Base-by-base conservation (phyloP, 345 rosid genomes). In the Eutrema yunnanense region DNA sequence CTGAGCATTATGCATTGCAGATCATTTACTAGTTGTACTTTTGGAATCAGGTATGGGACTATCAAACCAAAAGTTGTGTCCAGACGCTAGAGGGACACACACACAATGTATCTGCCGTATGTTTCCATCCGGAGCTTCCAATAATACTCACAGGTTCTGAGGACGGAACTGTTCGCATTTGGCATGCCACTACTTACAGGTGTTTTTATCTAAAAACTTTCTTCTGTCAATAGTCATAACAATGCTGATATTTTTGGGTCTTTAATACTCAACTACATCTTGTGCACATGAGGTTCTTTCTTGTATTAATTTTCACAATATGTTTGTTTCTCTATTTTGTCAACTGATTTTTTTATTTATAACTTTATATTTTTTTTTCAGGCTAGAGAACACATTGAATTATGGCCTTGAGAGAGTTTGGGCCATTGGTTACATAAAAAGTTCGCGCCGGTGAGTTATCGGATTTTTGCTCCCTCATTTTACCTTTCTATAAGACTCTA, bases 331-430 rank as follows among this genome's bases (percentile, higher is more conserved):
- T 16, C 43, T 40, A 30, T 36, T 16, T 47, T 49, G 10, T 62
- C 53, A 22, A 42, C 52, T 43, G 62, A 42, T 51, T 62, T 38
- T 22, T 36, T 41, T 41, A 19, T 41, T 16, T 41, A 30, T 50
- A 54, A 26, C 26, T 1, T 68, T 4, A 44, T 13, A 8, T 62
- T 78, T 47, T 46, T 16, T 55, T 67, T 72, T 36, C 88, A 95
- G 99, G 88, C 96, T 83, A 60, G 86, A 83, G 56, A 83, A 81
- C 72, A 81, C 81, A 9, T 79, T 84, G 67, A 92, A 95, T 79
- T 95, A 95, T 69, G 94, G 96, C 48, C 91, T 92, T 49, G 99
- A 95, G 83, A 86, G 99, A 79, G 99, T 95, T 68, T 92, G 98
- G 99, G 94, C 96, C 32, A 69, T 92, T 34, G 97, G 96, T 47